These are phyloP conservation scores for Mariannaea elegans DNA, from an alignment of 2,329 filamentous ascomycete species.

Conservation along the genomic window DNA sequence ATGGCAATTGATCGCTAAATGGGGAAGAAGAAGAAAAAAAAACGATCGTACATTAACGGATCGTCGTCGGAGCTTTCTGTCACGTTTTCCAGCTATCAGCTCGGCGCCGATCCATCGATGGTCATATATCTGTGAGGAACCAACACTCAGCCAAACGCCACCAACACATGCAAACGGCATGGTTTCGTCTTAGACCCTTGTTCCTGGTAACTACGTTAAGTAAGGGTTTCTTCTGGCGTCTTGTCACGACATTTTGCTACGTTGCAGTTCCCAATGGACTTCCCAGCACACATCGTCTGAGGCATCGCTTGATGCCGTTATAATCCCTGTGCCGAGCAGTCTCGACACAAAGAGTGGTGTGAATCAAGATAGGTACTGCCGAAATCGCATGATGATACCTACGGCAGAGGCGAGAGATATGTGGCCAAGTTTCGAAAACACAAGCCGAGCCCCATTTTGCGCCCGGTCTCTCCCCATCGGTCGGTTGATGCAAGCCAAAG, in stretches of 20 bases:
- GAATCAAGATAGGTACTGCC: slow-evolving; percentile 7
- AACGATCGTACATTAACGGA: slow-evolving; percentile 6
- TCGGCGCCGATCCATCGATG: background rate
- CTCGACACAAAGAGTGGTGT: background rate
- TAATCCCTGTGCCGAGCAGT: slow-evolving; percentile 9
- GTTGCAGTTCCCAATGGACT: background rate
- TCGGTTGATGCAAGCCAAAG: background rate
- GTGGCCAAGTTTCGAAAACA: background rate
- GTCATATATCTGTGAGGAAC: background rate
- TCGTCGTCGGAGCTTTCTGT: slow-evolving; percentile 1
- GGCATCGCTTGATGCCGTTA: slow-evolving; percentile 13
- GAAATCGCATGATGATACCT: slow-evolving; percentile 8
- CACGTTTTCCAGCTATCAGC: too few species aligned
- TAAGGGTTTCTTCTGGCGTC: too few species aligned
- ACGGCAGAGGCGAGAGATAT: background rate
- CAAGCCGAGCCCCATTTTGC: background rate
- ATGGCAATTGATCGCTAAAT: background rate
- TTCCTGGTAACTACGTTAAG: too few species aligned
- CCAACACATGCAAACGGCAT: background rate
- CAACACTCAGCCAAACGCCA: slow-evolving; percentile 8
- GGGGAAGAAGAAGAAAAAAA: background rate
- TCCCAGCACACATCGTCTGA: slow-evolving; percentile 4
- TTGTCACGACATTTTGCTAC: background rate
- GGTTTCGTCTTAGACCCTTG: too few species aligned
- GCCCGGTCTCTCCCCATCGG: background rate